These are phyloP conservation scores for Nitzschia inconspicua DNA, from an alignment of 108 stramenopile genomes.

Conservation along the genomic window DNA sequence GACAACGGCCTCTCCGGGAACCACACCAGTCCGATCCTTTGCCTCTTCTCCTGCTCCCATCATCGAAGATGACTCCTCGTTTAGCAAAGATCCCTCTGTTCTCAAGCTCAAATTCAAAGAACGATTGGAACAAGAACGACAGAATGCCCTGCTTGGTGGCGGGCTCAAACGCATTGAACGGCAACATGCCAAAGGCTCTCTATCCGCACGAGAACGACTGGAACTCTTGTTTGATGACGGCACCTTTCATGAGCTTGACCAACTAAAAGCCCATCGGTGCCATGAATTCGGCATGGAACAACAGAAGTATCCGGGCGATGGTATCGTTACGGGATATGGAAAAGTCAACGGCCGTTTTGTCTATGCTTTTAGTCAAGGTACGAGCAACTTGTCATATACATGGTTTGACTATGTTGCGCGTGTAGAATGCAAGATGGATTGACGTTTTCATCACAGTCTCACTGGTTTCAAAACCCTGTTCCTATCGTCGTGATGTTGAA, in stretches of 20 bases:
- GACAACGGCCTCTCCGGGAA: too few species aligned
- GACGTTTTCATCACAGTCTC: background rate
- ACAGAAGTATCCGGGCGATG: slow-evolving; percentile 91
- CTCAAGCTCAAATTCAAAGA: slow-evolving; percentile 82
- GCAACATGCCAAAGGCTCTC: slow-evolving; percentile 92
- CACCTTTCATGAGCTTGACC: slow-evolving; percentile 92
- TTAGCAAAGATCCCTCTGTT: slow-evolving; percentile 46
- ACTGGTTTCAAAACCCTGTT: background rate
- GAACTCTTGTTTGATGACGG: slow-evolving; percentile 86
- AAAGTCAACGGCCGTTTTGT: slow-evolving; percentile 72
- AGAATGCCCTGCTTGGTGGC: slow-evolving; percentile 80
- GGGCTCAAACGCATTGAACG: slow-evolving; percentile 75
- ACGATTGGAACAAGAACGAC: slow-evolving; percentile 53
- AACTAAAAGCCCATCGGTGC: slow-evolving; percentile 94
- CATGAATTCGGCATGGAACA: slow-evolving; percentile 95
- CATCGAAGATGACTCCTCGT: background rate
- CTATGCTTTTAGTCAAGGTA: slow-evolving; percentile 80
- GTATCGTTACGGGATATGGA: slow-evolving; percentile 85
- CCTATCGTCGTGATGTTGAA: slow-evolving; percentile 25
- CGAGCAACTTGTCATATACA: background rate
- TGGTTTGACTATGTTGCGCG: background rate
- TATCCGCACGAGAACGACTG: slow-evolving; percentile 97
- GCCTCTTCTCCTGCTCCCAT: slow-evolving; percentile 5
- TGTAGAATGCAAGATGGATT: background rate
- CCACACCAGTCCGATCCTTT: too few species aligned